Evolutionary conservation across 768 basidiomycete species (phyloP).

Genomic region (Russula lepida): DNA sequence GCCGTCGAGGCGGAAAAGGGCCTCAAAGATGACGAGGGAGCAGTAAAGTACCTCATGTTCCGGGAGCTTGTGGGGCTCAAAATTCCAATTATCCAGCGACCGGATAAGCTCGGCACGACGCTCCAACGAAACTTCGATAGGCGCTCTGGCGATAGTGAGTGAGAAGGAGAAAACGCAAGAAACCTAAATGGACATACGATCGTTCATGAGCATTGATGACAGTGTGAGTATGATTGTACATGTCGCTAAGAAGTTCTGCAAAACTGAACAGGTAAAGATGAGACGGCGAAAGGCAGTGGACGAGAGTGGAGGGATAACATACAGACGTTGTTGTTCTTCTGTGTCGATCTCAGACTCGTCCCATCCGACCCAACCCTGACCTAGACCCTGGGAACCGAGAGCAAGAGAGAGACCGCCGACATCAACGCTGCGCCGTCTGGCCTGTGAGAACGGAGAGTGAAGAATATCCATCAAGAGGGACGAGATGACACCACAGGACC

Average conservation of each 20-base stretch:
- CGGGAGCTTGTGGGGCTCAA: slow-evolving; percentile 78
- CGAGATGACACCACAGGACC: not conserved
- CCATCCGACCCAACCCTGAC: slow-evolving; percentile 65
- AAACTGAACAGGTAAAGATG: slow-evolving; percentile 32
- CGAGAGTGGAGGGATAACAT: slow-evolving; percentile 23
- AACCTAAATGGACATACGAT: slow-evolving; percentile 31
- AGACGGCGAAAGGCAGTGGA: not conserved
- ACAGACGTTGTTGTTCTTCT: slow-evolving; percentile 42
- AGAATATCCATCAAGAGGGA: slow-evolving; percentile 12
- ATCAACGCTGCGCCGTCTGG: slow-evolving; percentile 72
- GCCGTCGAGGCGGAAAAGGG: slow-evolving; percentile 70
- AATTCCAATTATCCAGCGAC: slow-evolving; percentile 74
- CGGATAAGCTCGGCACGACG: slow-evolving; percentile 54
- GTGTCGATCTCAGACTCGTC: slow-evolving; percentile 30
- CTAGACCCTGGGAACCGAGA: slow-evolving; percentile 48
- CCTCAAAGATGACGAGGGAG: slow-evolving; percentile 81
- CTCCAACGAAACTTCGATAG: slow-evolving; percentile 34
- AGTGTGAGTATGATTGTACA: slow-evolving; percentile 72
- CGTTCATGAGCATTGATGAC: slow-evolving; percentile 50
- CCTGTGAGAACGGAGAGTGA: slow-evolving; percentile 5
- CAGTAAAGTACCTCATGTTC: slow-evolving; percentile 78
- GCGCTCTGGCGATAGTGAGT: slow-evolving; percentile 13
- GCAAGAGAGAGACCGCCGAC: slow-evolving; percentile 83
- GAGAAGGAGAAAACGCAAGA: not conserved
- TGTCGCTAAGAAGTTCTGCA: slow-evolving; percentile 77